A percentile compares a stretch with the other conserved stretches of the same genome.
phyloP scores from a whole-genome alignment of 2,329 filamentous ascomycete species.

The Claviceps purpurea region DNA sequence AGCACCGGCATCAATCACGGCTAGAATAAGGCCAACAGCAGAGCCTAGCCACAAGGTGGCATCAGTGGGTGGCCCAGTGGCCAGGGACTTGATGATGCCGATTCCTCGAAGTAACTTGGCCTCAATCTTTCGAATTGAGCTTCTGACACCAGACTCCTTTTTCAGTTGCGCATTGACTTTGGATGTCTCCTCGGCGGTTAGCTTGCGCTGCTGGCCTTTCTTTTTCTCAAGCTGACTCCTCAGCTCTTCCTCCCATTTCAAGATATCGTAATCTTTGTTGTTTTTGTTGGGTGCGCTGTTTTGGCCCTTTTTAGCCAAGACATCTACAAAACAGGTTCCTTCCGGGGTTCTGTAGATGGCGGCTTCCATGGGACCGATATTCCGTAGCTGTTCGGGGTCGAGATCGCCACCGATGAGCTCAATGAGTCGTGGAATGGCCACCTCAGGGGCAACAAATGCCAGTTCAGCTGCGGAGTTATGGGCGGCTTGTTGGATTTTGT shows the following conservation, averaged over 20 bases:
- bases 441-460: constrained; percentile 81
- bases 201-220: constrained; percentile 81
- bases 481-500: constrained; percentile 50
- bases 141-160: constrained; percentile 71
- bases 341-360: constrained; percentile 87
- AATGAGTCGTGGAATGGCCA: constrained; percentile 63
- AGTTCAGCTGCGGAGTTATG: constrained; percentile 80
- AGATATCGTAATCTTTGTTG: constrained; percentile 83
- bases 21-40: constrained; percentile 60
- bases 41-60: constrained; percentile 77
- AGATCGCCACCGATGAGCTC: constrained; percentile 63
- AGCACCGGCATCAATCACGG: constrained; percentile 66
- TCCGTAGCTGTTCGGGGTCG: constrained; percentile 51
- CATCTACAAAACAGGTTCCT: constrained; percentile 78
- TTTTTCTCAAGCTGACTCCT: constrained; percentile 80
- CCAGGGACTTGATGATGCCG: constrained; percentile 71
- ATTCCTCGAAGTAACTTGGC: constrained; percentile 67
- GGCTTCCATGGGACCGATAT: constrained; percentile 74
- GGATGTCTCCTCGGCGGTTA: constrained; percentile 74
- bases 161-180: constrained; percentile 85
- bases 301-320: constrained; percentile 69
- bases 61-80: constrained; percentile 79
- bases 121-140: constrained; percentile 55
- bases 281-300: constrained; percentile 68
- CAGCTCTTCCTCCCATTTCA: constrained; percentile 95